Evolutionary conservation across 2,329 filamentous ascomycete species (phyloP), one percentile per base, ranked within the genome.

Genomic region (Exophiala calicioides): DNA sequence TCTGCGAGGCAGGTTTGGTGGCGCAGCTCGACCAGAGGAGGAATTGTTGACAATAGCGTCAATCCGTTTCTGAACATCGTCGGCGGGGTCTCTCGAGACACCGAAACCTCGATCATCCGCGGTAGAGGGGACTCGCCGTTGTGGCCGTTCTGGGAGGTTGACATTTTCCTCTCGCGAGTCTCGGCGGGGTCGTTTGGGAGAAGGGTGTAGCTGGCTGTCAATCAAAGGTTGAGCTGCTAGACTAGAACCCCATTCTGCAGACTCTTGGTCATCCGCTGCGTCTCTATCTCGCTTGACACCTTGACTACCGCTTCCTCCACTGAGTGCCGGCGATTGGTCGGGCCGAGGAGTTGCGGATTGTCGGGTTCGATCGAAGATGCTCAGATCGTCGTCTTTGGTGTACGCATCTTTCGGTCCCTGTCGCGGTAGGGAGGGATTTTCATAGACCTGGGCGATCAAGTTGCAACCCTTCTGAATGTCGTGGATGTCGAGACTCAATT

Each of bases 401-500:
- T 73, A 74, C 6, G 59, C 56, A 15, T 60, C 56, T 47, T 66
- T 65, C 43, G 71, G 69, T 50, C 65, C 69, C 32, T 71, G 65
- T 35, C 65, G 67, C 48, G 71, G 69, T 34, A 71, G 57, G 9
- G 68, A 63, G 44, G 68, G 68, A 46, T 61, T 67, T 51, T 75
- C 72, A 53, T 75, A 75, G 19, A 74, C 64, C 26, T 71, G 81
- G 26, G 82, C 80, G 74, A 96, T 86, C 43, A 88, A 77, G 44
- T 86, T 83, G 58, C 90, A 87, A 3, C 89, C 88, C 58, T 78
- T 78, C 31, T 78, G 71, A 53, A 94, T 86, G 52, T 86, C 81
- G 16, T 76, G 73, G 56, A 91, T 76, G 53, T 83, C 79, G 26
- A 90, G 86, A 24, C 81, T 80, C 41, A 95, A 71, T 45, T 81